phyloP scores from a whole-genome alignment of 148 eudicot genomes.

The Diospyros lotus region DNA sequence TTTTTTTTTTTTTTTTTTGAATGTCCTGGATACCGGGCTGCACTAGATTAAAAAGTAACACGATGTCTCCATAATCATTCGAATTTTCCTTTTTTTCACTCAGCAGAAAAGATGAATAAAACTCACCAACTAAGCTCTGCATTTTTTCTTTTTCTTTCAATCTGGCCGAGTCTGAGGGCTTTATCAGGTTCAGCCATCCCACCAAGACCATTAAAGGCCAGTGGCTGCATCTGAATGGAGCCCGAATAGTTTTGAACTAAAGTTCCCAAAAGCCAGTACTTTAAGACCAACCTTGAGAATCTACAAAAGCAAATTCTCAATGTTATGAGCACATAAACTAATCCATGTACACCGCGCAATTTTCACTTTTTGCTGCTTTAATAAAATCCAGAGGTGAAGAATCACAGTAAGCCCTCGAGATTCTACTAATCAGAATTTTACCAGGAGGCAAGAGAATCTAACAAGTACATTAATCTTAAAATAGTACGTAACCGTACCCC shows the following conservation, averaged over 20 bases:
- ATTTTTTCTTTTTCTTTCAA: not conserved
- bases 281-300: slow-evolving; percentile 51
- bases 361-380: slow-evolving; percentile 9
- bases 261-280: slow-evolving; percentile 36
- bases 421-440: slow-evolving; percentile 6
- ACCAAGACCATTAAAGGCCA: slow-evolving; percentile 4
- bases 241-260: slow-evolving; percentile 36
- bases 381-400: not conserved
- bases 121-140: not conserved
- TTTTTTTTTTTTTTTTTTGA: too few relatives aligned
- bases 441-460: slow-evolving; percentile 19
- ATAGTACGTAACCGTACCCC: slow-evolving; percentile 13
- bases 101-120: not conserved
- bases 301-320: slow-evolving; percentile 29
- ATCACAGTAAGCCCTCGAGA: slow-evolving; percentile 1
- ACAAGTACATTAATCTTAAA: slow-evolving; percentile 19
- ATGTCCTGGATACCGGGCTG: too few relatives aligned
- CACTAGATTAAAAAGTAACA: too few relatives aligned
- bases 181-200: not conserved
- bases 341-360: not conserved
- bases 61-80: not conserved
- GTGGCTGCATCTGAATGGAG: slow-evolving; percentile 7
- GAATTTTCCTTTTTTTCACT: too few relatives aligned
- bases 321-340: not conserved
- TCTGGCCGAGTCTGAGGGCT: not conserved